phyloP scores from a whole-genome alignment of 176 grass and related monocot species.

The Oryza rufipogon region DNA sequence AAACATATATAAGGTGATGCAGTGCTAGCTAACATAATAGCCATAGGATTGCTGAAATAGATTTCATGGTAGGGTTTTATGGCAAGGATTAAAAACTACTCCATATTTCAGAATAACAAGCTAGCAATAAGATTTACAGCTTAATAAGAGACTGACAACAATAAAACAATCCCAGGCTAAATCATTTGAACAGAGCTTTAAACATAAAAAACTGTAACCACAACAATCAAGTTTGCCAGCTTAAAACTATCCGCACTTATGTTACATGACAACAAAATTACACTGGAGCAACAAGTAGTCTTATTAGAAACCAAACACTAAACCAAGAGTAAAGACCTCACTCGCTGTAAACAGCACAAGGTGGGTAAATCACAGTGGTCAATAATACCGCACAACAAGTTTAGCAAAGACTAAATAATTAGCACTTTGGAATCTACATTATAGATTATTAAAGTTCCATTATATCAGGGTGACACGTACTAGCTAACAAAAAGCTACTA shows the following conservation, averaged over 20 bases:
- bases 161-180: not conserved
- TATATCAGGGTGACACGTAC: not conserved
- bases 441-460: not conserved
- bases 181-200: not conserved
- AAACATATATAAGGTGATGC: not conserved
- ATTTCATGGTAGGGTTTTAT: not conserved
- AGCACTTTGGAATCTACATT: not conserved
- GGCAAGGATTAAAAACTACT: not conserved
- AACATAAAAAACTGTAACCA: not conserved
- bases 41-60: not conserved
- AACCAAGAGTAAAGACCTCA: not conserved
- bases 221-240: not conserved
- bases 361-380: not conserved
- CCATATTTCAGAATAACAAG: not conserved
- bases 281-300: too few species aligned
- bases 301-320: not conserved
- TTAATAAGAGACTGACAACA: too few species aligned
- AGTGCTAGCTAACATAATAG: not conserved
- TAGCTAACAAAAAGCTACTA: slow-evolving; percentile 22
- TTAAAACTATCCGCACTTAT: not conserved
- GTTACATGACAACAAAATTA: not conserved
- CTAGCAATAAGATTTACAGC: not conserved
- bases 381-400: not conserved
- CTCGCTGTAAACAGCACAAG: not conserved
- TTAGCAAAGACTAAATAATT: not conserved